These are phyloP conservation scores for Chenopodium album DNA, from an alignment of 148 eudicot species.

Conservation along the genomic window DNA sequence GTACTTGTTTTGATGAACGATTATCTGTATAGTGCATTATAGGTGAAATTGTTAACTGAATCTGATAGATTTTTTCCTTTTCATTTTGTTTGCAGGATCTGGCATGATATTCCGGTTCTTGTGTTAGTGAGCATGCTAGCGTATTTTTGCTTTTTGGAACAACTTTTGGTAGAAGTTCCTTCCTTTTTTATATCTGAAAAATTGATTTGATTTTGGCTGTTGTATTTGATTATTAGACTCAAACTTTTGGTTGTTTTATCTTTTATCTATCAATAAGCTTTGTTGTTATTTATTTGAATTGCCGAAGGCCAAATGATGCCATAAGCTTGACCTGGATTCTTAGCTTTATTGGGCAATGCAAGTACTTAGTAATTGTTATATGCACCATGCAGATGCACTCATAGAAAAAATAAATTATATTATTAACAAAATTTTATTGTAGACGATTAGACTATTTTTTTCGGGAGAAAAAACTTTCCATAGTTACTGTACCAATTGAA, in stretches of 20 bases:
- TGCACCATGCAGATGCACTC: background rate
- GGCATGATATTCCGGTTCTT: constrained; percentile 39
- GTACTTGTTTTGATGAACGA: background rate
- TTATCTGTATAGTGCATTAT: background rate
- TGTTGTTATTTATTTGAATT: background rate
- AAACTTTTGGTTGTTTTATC: background rate
- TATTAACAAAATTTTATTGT: too few species aligned
- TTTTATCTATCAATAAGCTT: background rate
- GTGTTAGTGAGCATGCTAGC: constrained; percentile 43
- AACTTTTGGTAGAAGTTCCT: constrained; percentile 31
- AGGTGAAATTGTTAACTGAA: background rate
- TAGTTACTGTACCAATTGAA: background rate
- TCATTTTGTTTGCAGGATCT: constrained; percentile 25
- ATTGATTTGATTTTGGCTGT: background rate
- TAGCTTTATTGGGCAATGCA: background rate
- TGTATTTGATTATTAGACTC: background rate
- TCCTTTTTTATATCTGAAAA: background rate
- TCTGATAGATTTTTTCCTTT: constrained; percentile 2
- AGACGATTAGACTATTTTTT: background rate
- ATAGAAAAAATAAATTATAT: background rate
- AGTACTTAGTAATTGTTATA: background rate
- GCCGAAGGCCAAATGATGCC: background rate
- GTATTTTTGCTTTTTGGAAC: constrained; percentile 38
- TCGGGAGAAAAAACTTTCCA: background rate
- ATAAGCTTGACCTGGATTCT: background rate